phyloP scores from a whole-genome alignment of 2,329 filamentous ascomycete genomes.

The Cordyceps tenuipes region DNA sequence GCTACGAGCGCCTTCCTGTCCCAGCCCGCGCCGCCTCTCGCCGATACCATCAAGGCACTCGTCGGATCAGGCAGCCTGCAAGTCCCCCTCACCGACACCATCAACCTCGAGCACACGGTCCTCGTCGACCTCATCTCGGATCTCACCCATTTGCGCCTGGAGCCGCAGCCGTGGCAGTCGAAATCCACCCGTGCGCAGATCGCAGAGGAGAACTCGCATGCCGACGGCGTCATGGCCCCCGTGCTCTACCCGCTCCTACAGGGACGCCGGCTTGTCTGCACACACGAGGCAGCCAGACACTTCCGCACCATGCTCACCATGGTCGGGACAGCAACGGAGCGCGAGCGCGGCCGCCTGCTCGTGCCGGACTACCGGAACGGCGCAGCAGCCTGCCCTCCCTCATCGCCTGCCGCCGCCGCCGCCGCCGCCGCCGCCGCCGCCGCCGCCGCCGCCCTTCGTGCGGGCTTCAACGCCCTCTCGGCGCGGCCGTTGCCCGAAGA shows the following conservation, averaged over 20 bases:
- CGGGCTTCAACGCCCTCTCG: conserved; percentile 26
- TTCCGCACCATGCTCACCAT: conserved; percentile 29
- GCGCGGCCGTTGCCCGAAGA: conserved; percentile 20
- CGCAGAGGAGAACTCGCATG: conserved; percentile 24
- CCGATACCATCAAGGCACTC: conserved; percentile 22
- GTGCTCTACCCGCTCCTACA: conserved; percentile 28
- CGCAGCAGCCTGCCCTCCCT: background rate
- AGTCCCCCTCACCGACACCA: conserved; percentile 24
- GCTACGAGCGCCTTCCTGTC: conserved; percentile 20
- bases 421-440: conserved; percentile 7
- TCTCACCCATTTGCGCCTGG: conserved; percentile 27
- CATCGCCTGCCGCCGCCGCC: background rate
- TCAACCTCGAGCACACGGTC: conserved; percentile 35
- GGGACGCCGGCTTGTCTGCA: conserved; percentile 28
- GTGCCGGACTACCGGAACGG: conserved; percentile 20
- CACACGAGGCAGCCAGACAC: conserved; percentile 29
- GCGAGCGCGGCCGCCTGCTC: conserved; percentile 26
- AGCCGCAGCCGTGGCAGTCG: conserved; percentile 26
- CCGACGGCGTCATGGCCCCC: conserved; percentile 26
- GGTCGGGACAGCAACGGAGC: conserved; percentile 30
- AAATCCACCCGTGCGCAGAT: conserved; percentile 26
- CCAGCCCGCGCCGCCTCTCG: conserved; percentile 1
- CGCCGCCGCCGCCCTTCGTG: conserved; percentile 15
- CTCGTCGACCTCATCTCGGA: conserved; percentile 34
- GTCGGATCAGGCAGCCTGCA: conserved; percentile 21